Evolutionary conservation across 805 yeast species (phyloP).

Genomic region (Kodamaea restingae): DNA sequence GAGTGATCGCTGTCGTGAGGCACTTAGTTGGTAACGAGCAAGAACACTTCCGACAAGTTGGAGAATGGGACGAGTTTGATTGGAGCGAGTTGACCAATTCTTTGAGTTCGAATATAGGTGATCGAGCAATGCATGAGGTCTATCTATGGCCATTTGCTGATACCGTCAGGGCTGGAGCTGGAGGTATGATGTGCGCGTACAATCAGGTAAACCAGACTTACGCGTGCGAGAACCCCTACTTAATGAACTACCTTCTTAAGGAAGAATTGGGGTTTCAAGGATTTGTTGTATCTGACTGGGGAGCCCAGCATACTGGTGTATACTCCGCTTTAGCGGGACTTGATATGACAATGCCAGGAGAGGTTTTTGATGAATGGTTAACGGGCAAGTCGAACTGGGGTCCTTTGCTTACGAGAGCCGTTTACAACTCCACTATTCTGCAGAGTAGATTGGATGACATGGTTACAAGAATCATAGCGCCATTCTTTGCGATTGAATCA

Average conservation of each 20-base stretch:
- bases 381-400: constrained; percentile 57
- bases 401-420: constrained; percentile 49
- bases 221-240: constrained; percentile 56
- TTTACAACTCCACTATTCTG: constrained; percentile 53
- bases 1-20: constrained; percentile 53
- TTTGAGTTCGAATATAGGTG: constrained; percentile 54
- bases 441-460: constrained; percentile 55
- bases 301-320: constrained; percentile 59
- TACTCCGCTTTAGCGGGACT: constrained; percentile 54
- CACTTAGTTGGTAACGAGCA: constrained; percentile 62
- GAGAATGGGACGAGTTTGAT: constrained; percentile 45
- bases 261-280: constrained; percentile 66
- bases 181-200: constrained; percentile 59
- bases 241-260: constrained; percentile 52
- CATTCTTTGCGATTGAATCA: constrained; percentile 46
- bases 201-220: constrained; percentile 53
- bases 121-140: constrained; percentile 57
- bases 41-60: constrained; percentile 53
- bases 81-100: constrained; percentile 42
- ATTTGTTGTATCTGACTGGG: constrained; percentile 64
- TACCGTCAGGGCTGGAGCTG: constrained; percentile 55
- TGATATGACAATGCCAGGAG: constrained; percentile 67
- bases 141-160: constrained; percentile 68
- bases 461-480: constrained; percentile 57
- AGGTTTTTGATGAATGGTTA: constrained; percentile 49